Evolutionary conservation across 2,329 filamentous ascomycete species (phyloP).

Genomic region (Fusarium tupiense): DNA sequence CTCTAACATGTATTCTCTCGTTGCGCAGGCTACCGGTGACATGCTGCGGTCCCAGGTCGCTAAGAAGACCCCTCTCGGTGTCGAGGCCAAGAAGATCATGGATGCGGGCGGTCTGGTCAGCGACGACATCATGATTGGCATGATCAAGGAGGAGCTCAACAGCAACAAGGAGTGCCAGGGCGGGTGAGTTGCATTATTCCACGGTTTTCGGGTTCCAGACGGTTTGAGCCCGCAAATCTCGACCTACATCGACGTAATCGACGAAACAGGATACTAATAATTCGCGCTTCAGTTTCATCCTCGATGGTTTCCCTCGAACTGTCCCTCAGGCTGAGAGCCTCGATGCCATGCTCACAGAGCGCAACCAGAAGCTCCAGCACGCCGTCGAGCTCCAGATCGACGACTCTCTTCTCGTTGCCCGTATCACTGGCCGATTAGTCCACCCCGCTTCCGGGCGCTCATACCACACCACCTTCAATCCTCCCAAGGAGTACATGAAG

Average conservation of each 20-base stretch:
- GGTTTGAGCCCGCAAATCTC: conserved; percentile 7
- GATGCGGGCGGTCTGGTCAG: conserved; percentile 96
- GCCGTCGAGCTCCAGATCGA: conserved; percentile 97
- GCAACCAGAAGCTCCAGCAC: conserved; percentile 88
- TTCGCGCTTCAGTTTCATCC: conserved; percentile 79
- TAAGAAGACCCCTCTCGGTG: conserved; percentile 93
- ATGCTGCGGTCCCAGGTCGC: conserved; percentile 99
- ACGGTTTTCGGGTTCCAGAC: neutral
- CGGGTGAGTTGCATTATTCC: conserved; percentile 69
- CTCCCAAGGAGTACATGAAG: conserved; percentile 91
- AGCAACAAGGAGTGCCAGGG: conserved; percentile 95
- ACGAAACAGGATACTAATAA: conserved; percentile 35
- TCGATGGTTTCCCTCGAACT: conserved; percentile 97
- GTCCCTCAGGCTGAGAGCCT: conserved; percentile 95
- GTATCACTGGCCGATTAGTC: conserved; percentile 94
- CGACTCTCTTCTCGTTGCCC: conserved; percentile 89
- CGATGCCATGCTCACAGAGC: conserved; percentile 85
- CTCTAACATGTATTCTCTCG: conserved; percentile 30
- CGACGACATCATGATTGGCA: conserved; percentile 99
- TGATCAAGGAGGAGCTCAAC: conserved; percentile 98
- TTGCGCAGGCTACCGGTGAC: conserved; percentile 87
- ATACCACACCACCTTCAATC: conserved; percentile 99
- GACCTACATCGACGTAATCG: conserved; percentile 1
- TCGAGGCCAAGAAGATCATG: conserved; percentile 99
- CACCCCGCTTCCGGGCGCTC: conserved; percentile 96